These are phyloP conservation scores for Apiotrichum brassicae DNA, from an alignment of 1,284 basidiomycete species.

Conservation along the genomic window DNA sequence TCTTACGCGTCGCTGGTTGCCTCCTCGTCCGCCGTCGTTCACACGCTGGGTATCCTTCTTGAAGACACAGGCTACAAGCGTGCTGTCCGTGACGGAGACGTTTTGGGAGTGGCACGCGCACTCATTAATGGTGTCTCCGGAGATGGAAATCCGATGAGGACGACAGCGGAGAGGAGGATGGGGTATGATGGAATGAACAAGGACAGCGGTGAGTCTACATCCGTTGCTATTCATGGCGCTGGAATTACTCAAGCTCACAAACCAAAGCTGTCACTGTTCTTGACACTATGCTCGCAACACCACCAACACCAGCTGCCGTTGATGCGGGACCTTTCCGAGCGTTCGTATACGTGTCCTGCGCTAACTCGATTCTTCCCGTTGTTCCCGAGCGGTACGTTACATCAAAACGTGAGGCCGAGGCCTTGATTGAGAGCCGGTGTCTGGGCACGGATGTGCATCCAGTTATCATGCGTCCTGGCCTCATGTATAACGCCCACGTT, in stretches of 20 bases:
- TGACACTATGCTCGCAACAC: constrained; percentile 56
- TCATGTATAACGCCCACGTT: constrained; percentile 92
- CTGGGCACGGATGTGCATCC: constrained; percentile 37
- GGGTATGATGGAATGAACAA: constrained; percentile 77
- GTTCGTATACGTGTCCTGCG: constrained; percentile 92
- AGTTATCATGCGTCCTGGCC: constrained; percentile 80
- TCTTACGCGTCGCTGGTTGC: constrained; percentile 64
- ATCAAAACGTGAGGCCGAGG: constrained; percentile 84
- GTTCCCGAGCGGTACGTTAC: constrained; percentile 78
- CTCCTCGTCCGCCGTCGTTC: constrained; percentile 70
- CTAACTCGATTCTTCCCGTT: constrained; percentile 82
- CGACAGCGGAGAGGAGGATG: constrained; percentile 34
- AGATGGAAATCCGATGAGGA: constrained; percentile 61
- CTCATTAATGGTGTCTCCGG: constrained; percentile 42
- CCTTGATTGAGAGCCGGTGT: constrained; percentile 5
- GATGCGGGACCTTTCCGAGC: constrained; percentile 43
- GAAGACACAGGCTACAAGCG: constrained; percentile 77
- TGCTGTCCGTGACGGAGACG: constrained; percentile 56
- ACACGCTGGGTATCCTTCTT: constrained; percentile 88
- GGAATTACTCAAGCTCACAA: too few relatives aligned
- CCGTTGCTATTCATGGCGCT: too few relatives aligned
- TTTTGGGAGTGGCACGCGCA: constrained; percentile 54
- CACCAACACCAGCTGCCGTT: not conserved
- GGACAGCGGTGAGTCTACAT: constrained; percentile 72
- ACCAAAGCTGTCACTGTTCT: constrained; percentile 68